These are phyloP conservation scores for Crucibulum cyathiforme DNA, from an alignment of 1,284 basidiomycete genomes.

Conservation along the genomic window DNA sequence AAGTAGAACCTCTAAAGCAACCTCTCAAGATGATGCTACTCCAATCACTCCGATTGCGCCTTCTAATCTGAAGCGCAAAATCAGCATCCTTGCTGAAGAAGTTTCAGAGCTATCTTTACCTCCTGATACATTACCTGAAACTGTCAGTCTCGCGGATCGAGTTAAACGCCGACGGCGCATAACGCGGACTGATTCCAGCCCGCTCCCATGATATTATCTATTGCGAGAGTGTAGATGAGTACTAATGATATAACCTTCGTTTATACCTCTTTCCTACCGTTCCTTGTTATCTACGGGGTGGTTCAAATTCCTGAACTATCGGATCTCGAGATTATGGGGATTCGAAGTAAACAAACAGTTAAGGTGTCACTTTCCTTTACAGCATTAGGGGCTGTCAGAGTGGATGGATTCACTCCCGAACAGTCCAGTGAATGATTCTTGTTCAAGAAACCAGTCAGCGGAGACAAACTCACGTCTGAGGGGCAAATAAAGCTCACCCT, in stretches of 20 bases:
- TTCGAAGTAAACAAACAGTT: too few species aligned
- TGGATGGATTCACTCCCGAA: too few species aligned
- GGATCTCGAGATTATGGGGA: too few species aligned
- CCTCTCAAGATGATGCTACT: background rate
- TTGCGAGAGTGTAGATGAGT: background rate
- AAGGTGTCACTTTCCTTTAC: too few species aligned
- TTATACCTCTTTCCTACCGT: too few species aligned
- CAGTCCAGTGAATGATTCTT: too few species aligned
- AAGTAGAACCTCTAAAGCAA: background rate
- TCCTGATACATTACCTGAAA: background rate
- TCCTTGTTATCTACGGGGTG: too few species aligned
- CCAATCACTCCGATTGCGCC: background rate
- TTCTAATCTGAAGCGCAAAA: conserved; percentile 11
- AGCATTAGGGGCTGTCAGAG: too few species aligned
- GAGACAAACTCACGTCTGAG: too few species aligned
- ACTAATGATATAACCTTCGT: background rate
- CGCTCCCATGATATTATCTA: background rate
- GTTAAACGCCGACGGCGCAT: background rate
- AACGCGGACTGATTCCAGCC: background rate
- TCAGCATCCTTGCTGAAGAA: background rate
- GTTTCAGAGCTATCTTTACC: background rate
- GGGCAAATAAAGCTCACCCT: too few species aligned
- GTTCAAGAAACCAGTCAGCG: too few species aligned
- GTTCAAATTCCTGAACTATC: too few species aligned
- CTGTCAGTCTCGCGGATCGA: background rate